Conservation (phyloP, 805 yeast genomes). For the Zygotorulaspora chibaensis region DNA sequence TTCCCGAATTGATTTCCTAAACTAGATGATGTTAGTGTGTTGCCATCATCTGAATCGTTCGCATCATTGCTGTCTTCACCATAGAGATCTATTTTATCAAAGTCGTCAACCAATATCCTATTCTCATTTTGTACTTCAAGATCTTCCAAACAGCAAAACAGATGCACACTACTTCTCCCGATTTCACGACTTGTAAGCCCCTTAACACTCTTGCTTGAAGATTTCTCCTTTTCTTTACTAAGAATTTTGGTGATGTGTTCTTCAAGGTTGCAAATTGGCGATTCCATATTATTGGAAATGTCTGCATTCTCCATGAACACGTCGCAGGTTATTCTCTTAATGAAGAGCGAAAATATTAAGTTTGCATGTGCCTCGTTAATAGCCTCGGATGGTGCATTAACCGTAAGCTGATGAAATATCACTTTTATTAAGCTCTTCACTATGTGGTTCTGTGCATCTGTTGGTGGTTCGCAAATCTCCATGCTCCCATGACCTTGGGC, state of each 20-base stretch:
- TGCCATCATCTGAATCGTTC: conserved; percentile 17
- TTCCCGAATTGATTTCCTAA: conserved; percentile 1
- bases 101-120: conserved; percentile 21
- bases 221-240: neutral
- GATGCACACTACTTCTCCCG: conserved; percentile 6
- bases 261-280: conserved; percentile 16
- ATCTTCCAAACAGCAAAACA: conserved; percentile 19
- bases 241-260: conserved; percentile 1
- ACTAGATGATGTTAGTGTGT: conserved; percentile 7
- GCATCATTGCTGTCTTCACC: conserved; percentile 11
- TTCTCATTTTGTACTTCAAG: conserved; percentile 3
- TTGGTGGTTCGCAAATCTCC: conserved; percentile 24
- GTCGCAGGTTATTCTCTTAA: conserved; percentile 21
- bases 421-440: conserved; percentile 24
- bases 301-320: conserved; percentile 6
- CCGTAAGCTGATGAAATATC: conserved; percentile 20
- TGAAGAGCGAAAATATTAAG: conserved; percentile 24
- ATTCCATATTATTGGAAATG: conserved; percentile 1
- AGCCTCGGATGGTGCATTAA: conserved; percentile 5
- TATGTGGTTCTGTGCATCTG: conserved; percentile 24
- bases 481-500: conserved; percentile 29
- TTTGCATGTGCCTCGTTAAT: conserved; percentile 25
- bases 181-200: neutral
- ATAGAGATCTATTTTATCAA: conserved; percentile 32
- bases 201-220: neutral